A percentile compares a stretch with the other conserved stretches of the same genome.
Conservation (phyloP, 179 eudicot species). For the Spinacia oleracea region DNA sequence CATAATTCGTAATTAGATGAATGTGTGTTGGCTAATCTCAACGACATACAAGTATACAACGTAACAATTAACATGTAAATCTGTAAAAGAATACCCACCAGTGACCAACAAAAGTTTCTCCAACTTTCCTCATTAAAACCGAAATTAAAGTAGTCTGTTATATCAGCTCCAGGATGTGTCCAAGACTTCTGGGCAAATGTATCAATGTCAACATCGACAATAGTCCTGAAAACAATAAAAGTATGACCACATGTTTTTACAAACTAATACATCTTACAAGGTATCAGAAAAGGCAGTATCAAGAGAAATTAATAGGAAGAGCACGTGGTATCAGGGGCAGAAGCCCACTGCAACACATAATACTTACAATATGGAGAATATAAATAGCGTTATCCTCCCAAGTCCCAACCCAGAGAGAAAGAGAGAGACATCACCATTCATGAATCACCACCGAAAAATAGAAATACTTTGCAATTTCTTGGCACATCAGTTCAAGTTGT, state of each 20-base stretch:
- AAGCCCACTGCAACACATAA: neutral
- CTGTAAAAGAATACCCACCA: conserved; percentile 42
- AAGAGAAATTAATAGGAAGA: neutral
- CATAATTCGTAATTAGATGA: neutral
- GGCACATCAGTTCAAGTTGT: neutral
- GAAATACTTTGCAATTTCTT: neutral
- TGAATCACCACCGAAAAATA: neutral
- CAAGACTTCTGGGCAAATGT: conserved; percentile 52
- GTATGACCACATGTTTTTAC: neutral
- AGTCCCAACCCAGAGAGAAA: neutral
- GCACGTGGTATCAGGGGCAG: neutral
- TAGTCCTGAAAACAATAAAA: conserved; percentile 45
- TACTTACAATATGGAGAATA: neutral
- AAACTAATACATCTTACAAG: neutral
- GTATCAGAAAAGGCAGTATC: neutral
- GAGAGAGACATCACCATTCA: neutral
- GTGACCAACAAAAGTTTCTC: conserved; percentile 52
- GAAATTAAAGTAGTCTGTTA: conserved; percentile 63
- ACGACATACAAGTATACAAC: neutral
- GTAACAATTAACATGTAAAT: neutral
- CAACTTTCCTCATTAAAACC: conserved; percentile 62
- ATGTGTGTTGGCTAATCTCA: conserved; percentile 4
- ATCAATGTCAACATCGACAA: conserved; percentile 56
- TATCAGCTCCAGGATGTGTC: conserved; percentile 51
- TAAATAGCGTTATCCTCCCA: neutral